Evolutionary conservation across 345 rosid species (phyloP).

Genomic region (Eutrema japonicum): DNA sequence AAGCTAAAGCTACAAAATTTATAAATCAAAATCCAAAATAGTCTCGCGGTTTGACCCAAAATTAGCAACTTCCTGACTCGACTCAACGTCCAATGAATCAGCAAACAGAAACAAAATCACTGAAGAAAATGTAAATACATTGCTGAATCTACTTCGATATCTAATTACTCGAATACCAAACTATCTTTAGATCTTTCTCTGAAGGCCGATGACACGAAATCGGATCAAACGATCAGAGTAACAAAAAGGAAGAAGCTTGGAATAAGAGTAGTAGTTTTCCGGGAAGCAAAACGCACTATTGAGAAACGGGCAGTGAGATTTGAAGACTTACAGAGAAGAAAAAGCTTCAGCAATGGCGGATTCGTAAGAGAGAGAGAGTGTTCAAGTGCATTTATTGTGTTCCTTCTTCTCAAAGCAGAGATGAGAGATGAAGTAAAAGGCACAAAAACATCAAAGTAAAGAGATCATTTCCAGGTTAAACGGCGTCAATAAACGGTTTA

Average conservation of each 20-base stretch:
- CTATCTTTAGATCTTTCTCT: conserved; percentile 34
- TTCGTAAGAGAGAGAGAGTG: conserved; percentile 33
- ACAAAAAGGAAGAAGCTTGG: conserved; percentile 28
- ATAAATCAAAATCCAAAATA: not conserved
- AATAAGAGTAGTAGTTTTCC: conserved; percentile 10
- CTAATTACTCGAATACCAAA: not conserved
- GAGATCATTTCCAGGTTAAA: conserved; percentile 1
- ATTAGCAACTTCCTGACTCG: conserved; percentile 39
- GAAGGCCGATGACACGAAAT: conserved; percentile 4
- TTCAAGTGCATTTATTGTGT: conserved; percentile 46
- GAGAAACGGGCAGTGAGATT: conserved; percentile 24
- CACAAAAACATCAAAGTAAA: conserved; percentile 23
- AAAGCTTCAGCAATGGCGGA: conserved; percentile 37
- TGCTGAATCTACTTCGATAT: not conserved
- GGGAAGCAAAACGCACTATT: conserved; percentile 4
- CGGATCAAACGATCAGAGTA: conserved; percentile 38
- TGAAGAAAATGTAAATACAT: conserved; percentile 3
- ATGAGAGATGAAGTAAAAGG: conserved; percentile 45
- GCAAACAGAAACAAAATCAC: not conserved
- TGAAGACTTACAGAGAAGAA: conserved; percentile 31
- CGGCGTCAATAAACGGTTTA: conserved; percentile 38
- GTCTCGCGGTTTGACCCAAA: conserved; percentile 21
- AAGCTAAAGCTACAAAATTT: conserved; percentile 1
- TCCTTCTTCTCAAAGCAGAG: conserved; percentile 48
- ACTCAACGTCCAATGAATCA: conserved; percentile 34